These are phyloP conservation scores for Paecilomyces dactylethromorphus DNA, from an alignment of 2,329 filamentous ascomycete genomes.

Conservation along the genomic window DNA sequence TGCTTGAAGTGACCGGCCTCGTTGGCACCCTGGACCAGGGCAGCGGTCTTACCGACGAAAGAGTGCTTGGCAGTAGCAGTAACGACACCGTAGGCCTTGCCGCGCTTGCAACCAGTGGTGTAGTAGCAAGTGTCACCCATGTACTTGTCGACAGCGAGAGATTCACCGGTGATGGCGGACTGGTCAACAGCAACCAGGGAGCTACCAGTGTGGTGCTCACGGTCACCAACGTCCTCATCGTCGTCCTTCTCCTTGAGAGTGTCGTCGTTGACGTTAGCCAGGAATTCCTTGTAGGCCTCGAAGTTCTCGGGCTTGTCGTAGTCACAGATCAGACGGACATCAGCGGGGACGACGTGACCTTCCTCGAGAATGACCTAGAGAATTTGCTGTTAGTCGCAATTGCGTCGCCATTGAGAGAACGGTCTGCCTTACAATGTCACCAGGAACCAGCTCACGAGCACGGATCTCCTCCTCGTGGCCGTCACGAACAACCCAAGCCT, in stretches of 20 bases:
- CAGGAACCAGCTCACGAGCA: slow-evolving; percentile 65
- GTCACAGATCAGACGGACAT: slow-evolving; percentile 66
- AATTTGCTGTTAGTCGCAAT: slow-evolving; percentile 4
- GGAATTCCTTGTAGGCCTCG: slow-evolving; percentile 60
- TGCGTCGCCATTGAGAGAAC: background rate
- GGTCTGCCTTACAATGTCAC: slow-evolving; percentile 57
- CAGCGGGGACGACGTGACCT: slow-evolving; percentile 63
- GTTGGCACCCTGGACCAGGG: slow-evolving; percentile 66
- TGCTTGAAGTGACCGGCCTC: slow-evolving; percentile 76
- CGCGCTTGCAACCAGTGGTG: slow-evolving; percentile 75
- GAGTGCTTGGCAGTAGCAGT: slow-evolving; percentile 63
- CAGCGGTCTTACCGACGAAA: slow-evolving; percentile 70
- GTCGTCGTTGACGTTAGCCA: slow-evolving; percentile 54
- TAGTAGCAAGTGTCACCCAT: slow-evolving; percentile 72
- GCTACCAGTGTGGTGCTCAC: slow-evolving; percentile 57
- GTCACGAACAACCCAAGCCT: slow-evolving; percentile 60
- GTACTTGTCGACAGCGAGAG: slow-evolving; percentile 55
- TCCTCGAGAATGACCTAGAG: slow-evolving; percentile 61
- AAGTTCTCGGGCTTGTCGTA: slow-evolving; percentile 63
- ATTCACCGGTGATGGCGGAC: slow-evolving; percentile 75
- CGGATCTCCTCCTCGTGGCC: slow-evolving; percentile 63
- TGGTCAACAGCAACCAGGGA: slow-evolving; percentile 66
- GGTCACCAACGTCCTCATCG: slow-evolving; percentile 51
- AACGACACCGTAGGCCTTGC: slow-evolving; percentile 66
- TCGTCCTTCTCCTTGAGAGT: slow-evolving; percentile 53